phyloP scores from a whole-genome alignment of 176 grass and related monocot genomes.

The Elaeis guineensis region DNA sequence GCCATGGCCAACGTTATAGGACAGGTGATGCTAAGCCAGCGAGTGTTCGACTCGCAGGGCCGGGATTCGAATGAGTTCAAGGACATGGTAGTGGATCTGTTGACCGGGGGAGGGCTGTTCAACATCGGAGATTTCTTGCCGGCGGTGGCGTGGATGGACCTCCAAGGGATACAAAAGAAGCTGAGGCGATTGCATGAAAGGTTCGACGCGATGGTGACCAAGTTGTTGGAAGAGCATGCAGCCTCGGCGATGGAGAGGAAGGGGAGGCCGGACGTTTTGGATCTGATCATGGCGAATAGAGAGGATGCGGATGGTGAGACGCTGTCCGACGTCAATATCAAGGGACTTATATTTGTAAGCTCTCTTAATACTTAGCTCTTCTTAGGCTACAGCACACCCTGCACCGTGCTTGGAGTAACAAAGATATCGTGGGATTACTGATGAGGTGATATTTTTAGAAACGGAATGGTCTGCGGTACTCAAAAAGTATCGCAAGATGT shows the following conservation, averaged over 20 bases:
- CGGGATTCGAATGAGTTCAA: constrained; percentile 31
- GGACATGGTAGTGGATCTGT: constrained; percentile 32
- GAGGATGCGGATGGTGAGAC: constrained; percentile 1
- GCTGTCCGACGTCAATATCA: constrained; percentile 26
- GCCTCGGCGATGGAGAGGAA: constrained; percentile 1
- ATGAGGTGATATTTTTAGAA: too few relatives aligned
- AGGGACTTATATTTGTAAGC: constrained; percentile 29
- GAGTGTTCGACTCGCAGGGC: constrained; percentile 12
- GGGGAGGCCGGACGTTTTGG: constrained; percentile 22
- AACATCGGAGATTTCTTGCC: constrained; percentile 26
- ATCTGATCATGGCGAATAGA: constrained; percentile 9
- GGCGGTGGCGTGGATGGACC: constrained; percentile 31
- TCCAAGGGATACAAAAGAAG: constrained; percentile 20
- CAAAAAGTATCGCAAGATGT: too few relatives aligned
- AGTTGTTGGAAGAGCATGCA: constrained; percentile 21
- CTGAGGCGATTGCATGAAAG: constrained; percentile 4
- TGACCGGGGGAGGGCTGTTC: constrained; percentile 23
- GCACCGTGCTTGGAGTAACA: too few relatives aligned
- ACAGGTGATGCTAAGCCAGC: not conserved
- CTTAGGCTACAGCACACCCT: too few relatives aligned
- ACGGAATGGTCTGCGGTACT: too few relatives aligned
- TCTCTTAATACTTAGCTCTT: too few relatives aligned
- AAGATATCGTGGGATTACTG: too few relatives aligned
- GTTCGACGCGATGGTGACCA: constrained; percentile 16
- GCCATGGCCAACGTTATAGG: constrained; percentile 9